phyloP scores from a whole-genome alignment of 148 eudicot species.

The Hydrangea macrophylla region DNA sequence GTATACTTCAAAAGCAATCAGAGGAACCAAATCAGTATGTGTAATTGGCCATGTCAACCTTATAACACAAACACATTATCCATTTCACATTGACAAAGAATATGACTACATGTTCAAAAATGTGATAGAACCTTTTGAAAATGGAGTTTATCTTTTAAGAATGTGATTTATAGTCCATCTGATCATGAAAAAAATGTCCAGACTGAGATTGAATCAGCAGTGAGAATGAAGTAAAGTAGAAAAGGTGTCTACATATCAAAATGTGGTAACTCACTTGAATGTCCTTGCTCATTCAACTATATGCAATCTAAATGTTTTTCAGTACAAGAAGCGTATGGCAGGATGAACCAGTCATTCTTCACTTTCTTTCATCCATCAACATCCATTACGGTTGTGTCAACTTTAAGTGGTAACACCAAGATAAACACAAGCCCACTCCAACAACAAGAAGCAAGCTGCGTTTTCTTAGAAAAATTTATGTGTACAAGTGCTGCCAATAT shows the following conservation, averaged over 20 bases:
- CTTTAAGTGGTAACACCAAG: neutral
- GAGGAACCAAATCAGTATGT: neutral
- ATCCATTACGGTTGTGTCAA: neutral
- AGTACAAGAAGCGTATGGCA: neutral
- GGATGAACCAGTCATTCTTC: neutral
- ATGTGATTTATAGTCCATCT: neutral
- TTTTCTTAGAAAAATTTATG: neutral
- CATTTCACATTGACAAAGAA: neutral
- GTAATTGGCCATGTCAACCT: neutral
- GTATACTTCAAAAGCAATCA: neutral
- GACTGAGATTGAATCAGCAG: neutral
- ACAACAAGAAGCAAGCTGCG: neutral
- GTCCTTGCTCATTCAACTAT: neutral
- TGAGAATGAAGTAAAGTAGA: neutral
- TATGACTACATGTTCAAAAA: neutral
- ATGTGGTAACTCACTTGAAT: too few relatives aligned
- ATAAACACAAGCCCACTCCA: neutral
- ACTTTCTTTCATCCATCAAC: neutral
- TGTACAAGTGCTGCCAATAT: neutral
- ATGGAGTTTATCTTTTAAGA: neutral
- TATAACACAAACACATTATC: conserved; percentile 1
- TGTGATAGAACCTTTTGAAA: neutral
- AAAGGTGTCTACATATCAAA: neutral
- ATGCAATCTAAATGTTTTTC: neutral
- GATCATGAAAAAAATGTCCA: neutral